These are phyloP conservation scores for Tricholoma sp. DNA, from an alignment of 768 basidiomycete genomes.

Conservation along the genomic window DNA sequence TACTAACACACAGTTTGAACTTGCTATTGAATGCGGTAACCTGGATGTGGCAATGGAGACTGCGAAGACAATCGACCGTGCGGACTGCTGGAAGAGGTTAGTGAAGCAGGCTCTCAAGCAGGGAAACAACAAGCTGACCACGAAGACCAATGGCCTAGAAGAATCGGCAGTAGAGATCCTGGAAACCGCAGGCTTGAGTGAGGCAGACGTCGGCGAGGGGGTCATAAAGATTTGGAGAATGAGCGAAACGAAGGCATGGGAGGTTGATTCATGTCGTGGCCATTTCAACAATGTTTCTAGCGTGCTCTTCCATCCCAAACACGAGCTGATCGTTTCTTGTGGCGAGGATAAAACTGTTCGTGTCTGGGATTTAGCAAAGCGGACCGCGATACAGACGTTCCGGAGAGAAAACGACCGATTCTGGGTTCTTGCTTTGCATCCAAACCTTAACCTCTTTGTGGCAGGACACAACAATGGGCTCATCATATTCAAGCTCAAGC, in stretches of 20 bases:
- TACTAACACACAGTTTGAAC: too few relatives aligned
- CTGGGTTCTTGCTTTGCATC: slow-evolving; percentile 96
- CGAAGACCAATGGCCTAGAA: too few relatives aligned
- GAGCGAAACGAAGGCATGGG: slow-evolving; percentile 99
- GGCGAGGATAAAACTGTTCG: slow-evolving; percentile 98
- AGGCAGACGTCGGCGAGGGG: too few relatives aligned
- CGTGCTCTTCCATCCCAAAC: slow-evolving; percentile 94
- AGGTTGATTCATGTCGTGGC: slow-evolving; percentile 95
- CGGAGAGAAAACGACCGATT: slow-evolving; percentile 45
- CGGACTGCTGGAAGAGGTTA: too few relatives aligned
- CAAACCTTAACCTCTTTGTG: slow-evolving; percentile 95
- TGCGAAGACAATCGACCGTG: too few relatives aligned
- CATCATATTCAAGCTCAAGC: slow-evolving; percentile 98
- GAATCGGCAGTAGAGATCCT: too few relatives aligned
- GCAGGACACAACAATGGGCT: slow-evolving; percentile 97
- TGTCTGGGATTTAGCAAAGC: slow-evolving; percentile 95
- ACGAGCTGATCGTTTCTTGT: slow-evolving; percentile 94
- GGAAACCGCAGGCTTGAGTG: too few relatives aligned
- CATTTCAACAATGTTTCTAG: slow-evolving; percentile 98
- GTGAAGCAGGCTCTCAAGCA: too few relatives aligned
- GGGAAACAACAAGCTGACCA: too few relatives aligned
- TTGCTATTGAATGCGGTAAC: too few relatives aligned
- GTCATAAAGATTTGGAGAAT: slow-evolving; percentile 99
- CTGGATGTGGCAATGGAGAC: too few relatives aligned
- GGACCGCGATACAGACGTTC: slow-evolving; percentile 91